Evolutionary conservation across 371 early-diverging fungal species (phyloP), one percentile per base, ranked within the genome.

Genomic region (Lichtheimia corymbifera): DNA sequence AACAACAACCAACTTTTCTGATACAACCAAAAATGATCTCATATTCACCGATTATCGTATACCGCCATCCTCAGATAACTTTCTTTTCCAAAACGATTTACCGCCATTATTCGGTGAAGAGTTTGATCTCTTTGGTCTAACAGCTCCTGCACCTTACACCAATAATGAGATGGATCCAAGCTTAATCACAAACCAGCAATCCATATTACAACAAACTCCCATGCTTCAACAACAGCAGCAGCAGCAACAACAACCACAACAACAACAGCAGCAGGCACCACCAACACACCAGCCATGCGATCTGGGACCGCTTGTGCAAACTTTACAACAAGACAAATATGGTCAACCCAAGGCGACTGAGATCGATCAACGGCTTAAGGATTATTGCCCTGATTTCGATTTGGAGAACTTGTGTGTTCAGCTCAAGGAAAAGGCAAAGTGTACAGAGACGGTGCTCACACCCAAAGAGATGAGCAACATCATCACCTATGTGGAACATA

Each of bases 71-170:
- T 27, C 49, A 17, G 62, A 75, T 27, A 62, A 59, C 15, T 63
- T 65, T 18, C 42, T 65, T 30, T 67, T 72, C 28, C 65, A 70
- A 6, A 62, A 70, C 17, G 67, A 62, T 43, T 58, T 75, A 13
- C 35, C 72, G 6, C 35, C 57, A 15, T 53, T 75, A 18, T 75
- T 75, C 62, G 76, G 68, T 47, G 60, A 55, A 1, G 65, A 58
- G 15, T 50, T 35, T 14, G 67, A 67, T 56, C 58, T 75, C 17
- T 70, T 72, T 64, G 65, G 67, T 65, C 50, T 71, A 24, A 73
- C 70, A 50, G 71, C 67, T 4, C 64, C 79, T 17, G 43, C 55
- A 6, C 45, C 58, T 9, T 58, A 40, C 55, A 50, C n/a, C n/a
- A 20, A 42, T 11, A 53, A 60, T 17, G 30, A 61, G 5, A 43